Base-by-base conservation (phyloP, 257 asterid species). In the Gentiana dahurica region DNA sequence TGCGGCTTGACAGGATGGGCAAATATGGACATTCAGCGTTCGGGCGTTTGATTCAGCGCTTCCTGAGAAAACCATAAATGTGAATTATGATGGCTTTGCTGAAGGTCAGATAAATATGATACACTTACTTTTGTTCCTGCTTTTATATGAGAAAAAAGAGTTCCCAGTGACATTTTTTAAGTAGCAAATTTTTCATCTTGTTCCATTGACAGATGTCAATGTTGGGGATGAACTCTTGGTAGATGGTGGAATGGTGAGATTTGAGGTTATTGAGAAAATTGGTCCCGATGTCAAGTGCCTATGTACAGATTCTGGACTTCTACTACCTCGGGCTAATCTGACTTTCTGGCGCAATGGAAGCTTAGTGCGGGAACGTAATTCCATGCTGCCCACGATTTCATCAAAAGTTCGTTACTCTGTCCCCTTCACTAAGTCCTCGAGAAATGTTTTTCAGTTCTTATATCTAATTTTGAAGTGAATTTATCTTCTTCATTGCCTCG, bases 331-430 rank as follows among this genome's bases (percentile, higher is more conserved):
- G 65, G 99, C 97, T 68, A 92, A 92, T 63, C 82, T 92, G 66
- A 88, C 99, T 53, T 88, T 88, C 72, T 92, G 99, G 99, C 91
- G 95, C 12, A 82, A 84, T 68, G 97, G 95, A 50, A 92, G 93
- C 66, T 71, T 92, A 71, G 99, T 92, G 51, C 79, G 95, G 60
- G 99, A 88, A 67, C 97, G 95, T 57, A 88, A 92, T 74, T 93
- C 99, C 37, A 92, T 92, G 99, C 92, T 92, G 51, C 99, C 99
- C 2, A 88, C 95, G 37, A 83, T 92, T 70, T 92, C 99, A 65
- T 83, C 97, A 39, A 88, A 92, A 97, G 97, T 92, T 24, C 24
- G 24, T 24, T 24, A 24, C 24, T 24, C 24, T 24, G 24, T 24
- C 24, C 24, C 24, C 24, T 24, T 24, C 24, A 24, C 24, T 24